Conservation (phyloP, 2,329 filamentous ascomycete genomes). For the Colletotrichum musicola region DNA sequence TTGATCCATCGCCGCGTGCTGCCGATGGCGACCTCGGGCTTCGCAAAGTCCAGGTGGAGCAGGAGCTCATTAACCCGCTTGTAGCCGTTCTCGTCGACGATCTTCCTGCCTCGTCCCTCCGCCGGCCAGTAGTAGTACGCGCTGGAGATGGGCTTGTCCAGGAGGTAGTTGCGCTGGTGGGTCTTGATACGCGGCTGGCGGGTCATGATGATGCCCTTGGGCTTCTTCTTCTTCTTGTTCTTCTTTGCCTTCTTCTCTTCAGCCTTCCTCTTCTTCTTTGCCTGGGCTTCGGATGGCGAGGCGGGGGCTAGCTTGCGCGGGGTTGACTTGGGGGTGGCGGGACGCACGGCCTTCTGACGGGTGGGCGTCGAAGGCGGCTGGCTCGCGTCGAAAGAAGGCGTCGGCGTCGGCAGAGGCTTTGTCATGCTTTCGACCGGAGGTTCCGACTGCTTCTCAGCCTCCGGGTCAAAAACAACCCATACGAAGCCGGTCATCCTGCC, state of each 20-base stretch:
- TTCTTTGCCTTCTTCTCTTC: constrained; percentile 50
- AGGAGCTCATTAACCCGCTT: constrained; percentile 77
- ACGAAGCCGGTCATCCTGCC: constrained; percentile 93
- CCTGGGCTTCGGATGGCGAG: constrained; percentile 12
- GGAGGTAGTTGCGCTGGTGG: constrained; percentile 61
- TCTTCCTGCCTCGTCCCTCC: constrained; percentile 70
- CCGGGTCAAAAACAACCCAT: constrained; percentile 86
- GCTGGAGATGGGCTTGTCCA: constrained; percentile 64
- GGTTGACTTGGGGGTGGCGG: constrained; percentile 48
- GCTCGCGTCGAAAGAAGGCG: constrained; percentile 45
- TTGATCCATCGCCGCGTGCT: constrained; percentile 79
- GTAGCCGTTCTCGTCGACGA: constrained; percentile 75
- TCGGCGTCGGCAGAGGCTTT: constrained; percentile 44
- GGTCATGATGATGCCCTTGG: constrained; percentile 71
- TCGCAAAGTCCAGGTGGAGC: constrained; percentile 80
- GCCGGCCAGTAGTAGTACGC: constrained; percentile 76
- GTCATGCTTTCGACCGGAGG: constrained; percentile 7
- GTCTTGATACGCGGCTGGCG: constrained; percentile 76
- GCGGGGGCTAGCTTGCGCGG: constrained; percentile 49
- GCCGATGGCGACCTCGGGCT: constrained; percentile 69
- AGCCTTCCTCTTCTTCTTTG: constrained; percentile 49
- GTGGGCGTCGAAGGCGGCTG: constrained; percentile 49
- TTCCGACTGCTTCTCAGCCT: constrained; percentile 34
- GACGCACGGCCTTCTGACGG: constrained; percentile 42
- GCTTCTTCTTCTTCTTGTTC: constrained; percentile 64